Evolutionary conservation across 495 filamentous ascomycete species (phyloP).

Genomic region (Terfezia boudieri): DNA sequence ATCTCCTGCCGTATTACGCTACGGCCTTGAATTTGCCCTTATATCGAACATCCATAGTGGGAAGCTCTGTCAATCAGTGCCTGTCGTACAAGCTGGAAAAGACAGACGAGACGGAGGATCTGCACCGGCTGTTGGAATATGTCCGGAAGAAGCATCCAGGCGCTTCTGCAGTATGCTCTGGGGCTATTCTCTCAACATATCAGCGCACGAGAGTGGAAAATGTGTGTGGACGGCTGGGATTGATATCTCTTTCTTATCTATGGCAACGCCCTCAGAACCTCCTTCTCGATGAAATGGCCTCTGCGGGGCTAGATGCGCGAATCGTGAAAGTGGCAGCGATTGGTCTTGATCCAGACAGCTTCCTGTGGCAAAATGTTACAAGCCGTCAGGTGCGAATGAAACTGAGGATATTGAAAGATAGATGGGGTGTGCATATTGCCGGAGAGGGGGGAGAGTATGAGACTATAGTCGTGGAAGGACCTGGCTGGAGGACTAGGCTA

Average conservation of each 20-base stretch:
- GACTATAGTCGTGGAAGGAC: conserved; percentile 70
- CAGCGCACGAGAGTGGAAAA: conserved; percentile 87
- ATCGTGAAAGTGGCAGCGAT: conserved; percentile 90
- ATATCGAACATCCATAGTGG: conserved; percentile 51
- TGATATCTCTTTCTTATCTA: conserved; percentile 62
- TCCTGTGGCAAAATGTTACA: conserved; percentile 64
- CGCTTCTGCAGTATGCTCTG: conserved; percentile 65
- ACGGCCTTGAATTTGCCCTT: conserved; percentile 54
- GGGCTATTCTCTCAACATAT: conserved; percentile 84
- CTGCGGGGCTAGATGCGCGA: conserved; percentile 51
- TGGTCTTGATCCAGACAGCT: conserved; percentile 48
- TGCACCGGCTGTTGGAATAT: conserved; percentile 45
- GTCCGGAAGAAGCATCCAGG: conserved; percentile 44
- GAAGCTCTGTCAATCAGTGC: conserved; percentile 40
- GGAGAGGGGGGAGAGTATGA: conserved; percentile 96
- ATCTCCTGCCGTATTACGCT: conserved; percentile 65
- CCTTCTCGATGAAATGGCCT: conserved; percentile 62
- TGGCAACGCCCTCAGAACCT: conserved; percentile 60
- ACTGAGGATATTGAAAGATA: conserved; percentile 38
- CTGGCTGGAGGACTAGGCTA: conserved; percentile 39
- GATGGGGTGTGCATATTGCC: conserved; percentile 40
- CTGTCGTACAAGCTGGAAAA: conserved; percentile 28
- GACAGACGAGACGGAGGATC: conserved; percentile 67
- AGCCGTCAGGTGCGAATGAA: conserved; percentile 27
- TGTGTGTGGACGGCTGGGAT: conserved; percentile 50